phyloP scores from a whole-genome alignment of 345 rosid genomes.

The Viola odorata region DNA sequence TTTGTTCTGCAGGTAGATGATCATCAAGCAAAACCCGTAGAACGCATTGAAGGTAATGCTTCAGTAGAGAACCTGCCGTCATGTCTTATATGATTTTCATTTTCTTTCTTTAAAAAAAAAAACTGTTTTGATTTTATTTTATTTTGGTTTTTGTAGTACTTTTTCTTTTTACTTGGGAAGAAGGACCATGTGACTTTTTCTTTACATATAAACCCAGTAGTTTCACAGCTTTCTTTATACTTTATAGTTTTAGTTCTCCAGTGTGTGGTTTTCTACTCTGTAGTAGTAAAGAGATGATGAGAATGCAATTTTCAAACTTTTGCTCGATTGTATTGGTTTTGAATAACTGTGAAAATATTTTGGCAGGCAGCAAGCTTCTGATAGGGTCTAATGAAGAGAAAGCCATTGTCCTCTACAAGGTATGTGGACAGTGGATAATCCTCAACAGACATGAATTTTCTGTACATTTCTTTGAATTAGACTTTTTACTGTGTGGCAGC shows the following conservation, averaged over 20 bases:
- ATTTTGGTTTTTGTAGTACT: not conserved
- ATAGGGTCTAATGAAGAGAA: conserved; percentile 57
- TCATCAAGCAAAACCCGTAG: conserved; percentile 39
- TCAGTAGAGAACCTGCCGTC: not conserved
- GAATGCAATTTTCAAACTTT: not conserved
- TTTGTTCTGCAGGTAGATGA: conserved; percentile 46
- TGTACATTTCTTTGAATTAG: conserved; percentile 10
- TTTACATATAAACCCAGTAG: not conserved
- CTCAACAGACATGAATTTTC: conserved; percentile 7
- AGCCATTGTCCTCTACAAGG: conserved; percentile 87
- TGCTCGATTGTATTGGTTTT: conserved; percentile 10
- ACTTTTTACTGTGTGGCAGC: conserved; percentile 48
- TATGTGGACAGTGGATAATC: conserved; percentile 20
- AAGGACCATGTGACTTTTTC: not conserved
- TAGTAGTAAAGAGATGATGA: not conserved
- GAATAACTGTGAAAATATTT: conserved; percentile 20
- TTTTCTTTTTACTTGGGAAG: not conserved
- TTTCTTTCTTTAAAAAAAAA: not conserved
- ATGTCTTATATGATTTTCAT: not conserved
- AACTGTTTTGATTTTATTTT: not conserved
- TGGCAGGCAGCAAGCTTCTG: conserved; percentile 45
- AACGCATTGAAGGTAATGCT: conserved; percentile 56
- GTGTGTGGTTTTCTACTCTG: no score
- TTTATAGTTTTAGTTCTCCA: not conserved
- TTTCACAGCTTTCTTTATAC: not conserved